phyloP scores from a whole-genome alignment of 495 filamentous ascomycete species.

The Hyaloscypha bicolor region DNA sequence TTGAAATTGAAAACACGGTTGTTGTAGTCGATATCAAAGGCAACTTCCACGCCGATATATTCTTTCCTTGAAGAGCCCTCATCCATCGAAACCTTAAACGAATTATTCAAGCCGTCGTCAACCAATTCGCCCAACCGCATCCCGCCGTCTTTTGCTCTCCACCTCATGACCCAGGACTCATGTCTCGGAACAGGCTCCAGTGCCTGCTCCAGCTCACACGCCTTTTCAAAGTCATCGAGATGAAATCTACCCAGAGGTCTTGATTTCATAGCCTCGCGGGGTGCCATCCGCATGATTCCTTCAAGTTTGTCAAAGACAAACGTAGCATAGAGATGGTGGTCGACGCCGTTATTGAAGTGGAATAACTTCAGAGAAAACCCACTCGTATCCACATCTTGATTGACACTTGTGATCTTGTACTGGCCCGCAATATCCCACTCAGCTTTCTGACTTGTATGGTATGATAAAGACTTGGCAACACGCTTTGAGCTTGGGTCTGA shows the following conservation, averaged over 20 bases:
- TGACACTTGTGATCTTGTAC: not conserved
- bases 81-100: not conserved
- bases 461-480: not conserved
- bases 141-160: conserved; percentile 11
- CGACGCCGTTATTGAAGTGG: not conserved
- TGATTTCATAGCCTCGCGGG: too few species aligned
- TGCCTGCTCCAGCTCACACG: too few species aligned
- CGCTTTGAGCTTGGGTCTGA: conserved; percentile 1
- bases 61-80: not conserved
- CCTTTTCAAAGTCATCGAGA: not conserved
- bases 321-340: too few species aligned
- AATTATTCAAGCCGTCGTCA: not conserved
- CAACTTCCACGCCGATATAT: not conserved
- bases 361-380: not conserved
- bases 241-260: not conserved
- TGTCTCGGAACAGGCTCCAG: not conserved
- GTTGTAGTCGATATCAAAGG: not conserved
- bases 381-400: not conserved
- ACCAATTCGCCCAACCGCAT: not conserved
- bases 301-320: too few species aligned
- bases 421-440: not conserved
- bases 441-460: not conserved
- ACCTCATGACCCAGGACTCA: conserved; percentile 11
- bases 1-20: not conserved
- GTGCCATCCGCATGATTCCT: too few species aligned